Evolutionary conservation across 1,284 basidiomycete species (phyloP).

Genomic region (Cutaneotrichosporon dermatis): DNA sequence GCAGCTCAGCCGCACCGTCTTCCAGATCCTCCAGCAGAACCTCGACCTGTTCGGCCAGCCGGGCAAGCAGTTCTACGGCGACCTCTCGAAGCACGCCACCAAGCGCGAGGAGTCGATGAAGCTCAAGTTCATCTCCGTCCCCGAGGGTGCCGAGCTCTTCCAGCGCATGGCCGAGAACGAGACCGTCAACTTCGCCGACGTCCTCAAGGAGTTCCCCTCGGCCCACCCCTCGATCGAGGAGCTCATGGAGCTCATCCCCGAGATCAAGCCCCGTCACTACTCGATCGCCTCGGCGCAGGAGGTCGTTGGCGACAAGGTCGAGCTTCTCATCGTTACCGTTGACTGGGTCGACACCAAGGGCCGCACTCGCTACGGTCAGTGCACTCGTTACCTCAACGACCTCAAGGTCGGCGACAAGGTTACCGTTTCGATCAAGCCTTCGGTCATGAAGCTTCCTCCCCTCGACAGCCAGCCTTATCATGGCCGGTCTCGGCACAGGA

Average conservation of each 20-base stretch:
- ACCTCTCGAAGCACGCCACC: conserved; percentile 73
- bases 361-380: conserved; percentile 80
- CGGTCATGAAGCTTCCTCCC: conserved; percentile 96
- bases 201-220: conserved; percentile 72
- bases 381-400: conserved; percentile 86
- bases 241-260: conserved; percentile 81
- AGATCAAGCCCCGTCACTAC: conserved; percentile 97
- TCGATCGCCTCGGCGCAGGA: conserved; percentile 94
- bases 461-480: conserved; percentile 82
- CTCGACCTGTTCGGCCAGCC: conserved; percentile 95
- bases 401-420: conserved; percentile 85
- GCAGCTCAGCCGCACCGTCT: conserved; percentile 78
- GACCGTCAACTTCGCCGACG: conserved; percentile 88
- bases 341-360: conserved; percentile 86
- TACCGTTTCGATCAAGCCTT: conserved; percentile 96
- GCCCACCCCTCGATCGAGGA: conserved; percentile 75
- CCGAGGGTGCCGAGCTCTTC: conserved; percentile 87
- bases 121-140: conserved; percentile 85
- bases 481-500: conserved; percentile 94
- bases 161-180: conserved; percentile 94
- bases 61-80: conserved; percentile 90
- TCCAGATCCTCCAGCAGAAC: conserved; percentile 94
- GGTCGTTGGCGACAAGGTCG: conserved; percentile 89
- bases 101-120: conserved; percentile 70
- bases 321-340: conserved; percentile 91